A percentile compares a stretch with the other conserved stretches of the same genome.
Conservation (phyloP, 805 yeast species). For the Wickerhamomyces queroliae region DNA sequence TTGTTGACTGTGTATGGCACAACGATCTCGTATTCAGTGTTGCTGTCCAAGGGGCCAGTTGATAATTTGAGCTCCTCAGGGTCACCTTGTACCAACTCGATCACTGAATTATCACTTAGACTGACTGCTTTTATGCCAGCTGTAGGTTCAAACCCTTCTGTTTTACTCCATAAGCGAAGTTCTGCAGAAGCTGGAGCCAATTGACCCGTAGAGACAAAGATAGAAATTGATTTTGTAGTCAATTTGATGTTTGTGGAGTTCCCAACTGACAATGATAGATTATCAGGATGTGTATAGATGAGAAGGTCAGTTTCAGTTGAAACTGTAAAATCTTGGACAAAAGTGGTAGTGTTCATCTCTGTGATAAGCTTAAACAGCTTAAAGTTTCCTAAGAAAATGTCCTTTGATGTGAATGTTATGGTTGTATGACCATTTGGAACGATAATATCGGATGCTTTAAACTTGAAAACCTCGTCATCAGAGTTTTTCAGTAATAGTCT, state of each 20-base stretch:
- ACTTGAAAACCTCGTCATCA: constrained; percentile 6
- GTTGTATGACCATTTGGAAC: constrained; percentile 4
- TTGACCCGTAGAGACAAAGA: constrained; percentile 8
- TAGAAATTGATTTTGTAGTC: constrained; percentile 13
- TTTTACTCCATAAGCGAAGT: constrained; percentile 3
- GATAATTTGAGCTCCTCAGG: background rate
- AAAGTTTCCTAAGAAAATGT: constrained; percentile 32
- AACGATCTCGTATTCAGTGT: constrained; percentile 18
- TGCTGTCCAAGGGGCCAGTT: constrained; percentile 1
- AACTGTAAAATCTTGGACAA: constrained; percentile 14
- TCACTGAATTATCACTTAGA: background rate
- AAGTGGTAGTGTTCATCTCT: constrained; percentile 18
- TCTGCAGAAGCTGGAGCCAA: constrained; percentile 4
- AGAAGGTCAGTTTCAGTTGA: constrained; percentile 1
- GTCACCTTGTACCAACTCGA: background rate
- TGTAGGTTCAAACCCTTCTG: background rate
- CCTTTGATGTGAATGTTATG: constrained; percentile 16
- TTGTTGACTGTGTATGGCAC: constrained; percentile 28
- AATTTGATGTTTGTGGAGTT: constrained; percentile 13
- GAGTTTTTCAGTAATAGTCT: constrained; percentile 15
- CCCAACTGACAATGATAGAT: constrained; percentile 13
- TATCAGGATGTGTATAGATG: constrained; percentile 9
- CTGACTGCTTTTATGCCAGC: background rate
- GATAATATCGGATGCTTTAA: background rate
- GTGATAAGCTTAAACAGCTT: constrained; percentile 21